Base-by-base conservation (phyloP, 164 flowering plant species). In the Kalanchoe fedtschenkoi region DNA sequence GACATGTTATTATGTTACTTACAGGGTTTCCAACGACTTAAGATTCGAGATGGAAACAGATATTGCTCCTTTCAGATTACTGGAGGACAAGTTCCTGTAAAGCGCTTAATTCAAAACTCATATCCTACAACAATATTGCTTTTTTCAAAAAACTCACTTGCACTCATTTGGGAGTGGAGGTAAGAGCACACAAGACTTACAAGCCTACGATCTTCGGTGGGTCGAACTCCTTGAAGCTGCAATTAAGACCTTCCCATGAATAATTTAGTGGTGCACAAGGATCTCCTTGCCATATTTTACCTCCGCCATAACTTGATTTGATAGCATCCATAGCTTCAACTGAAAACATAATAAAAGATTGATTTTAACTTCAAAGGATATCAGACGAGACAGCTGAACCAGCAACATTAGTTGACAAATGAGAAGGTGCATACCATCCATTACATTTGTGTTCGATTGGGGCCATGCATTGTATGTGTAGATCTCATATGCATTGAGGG, bases 221-320 rank as follows among this genome's bases (percentile, higher is more conserved):
- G 17, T 61, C 63, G 24, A 24, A 22, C 22, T 39, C 63, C 14
- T 29, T 38, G 33, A 41, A 61, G 51, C 8, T 29, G 63, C 63
- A 61, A 26, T 35, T 33, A 38, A 61, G 24, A 17, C 63, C 63
- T 28, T 61, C 33, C 43, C 63, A 61, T n/a, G 46, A 24, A 30
- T 35, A 61, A 16, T 21, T 61, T 38, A 38, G 53, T 5, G 46
- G 63, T 10, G 63, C 63, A 16, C 46, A 61, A 37, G 63, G 63
- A 61, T 61, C 63, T 35, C 63, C 63, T 41, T 61, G 63, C 63
- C 46, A 61, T 24, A 38, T 61, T 61, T 38, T 38, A 3, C 33
- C 33, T 28, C 15, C 32, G 14, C 63, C 63, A 42, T 61, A 61
- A 13, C 42, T 17, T 35, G 63, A 41, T 34, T 42, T 61, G 42